Conservation (phyloP, 345 rosid species). For the Acer yangbiense region DNA sequence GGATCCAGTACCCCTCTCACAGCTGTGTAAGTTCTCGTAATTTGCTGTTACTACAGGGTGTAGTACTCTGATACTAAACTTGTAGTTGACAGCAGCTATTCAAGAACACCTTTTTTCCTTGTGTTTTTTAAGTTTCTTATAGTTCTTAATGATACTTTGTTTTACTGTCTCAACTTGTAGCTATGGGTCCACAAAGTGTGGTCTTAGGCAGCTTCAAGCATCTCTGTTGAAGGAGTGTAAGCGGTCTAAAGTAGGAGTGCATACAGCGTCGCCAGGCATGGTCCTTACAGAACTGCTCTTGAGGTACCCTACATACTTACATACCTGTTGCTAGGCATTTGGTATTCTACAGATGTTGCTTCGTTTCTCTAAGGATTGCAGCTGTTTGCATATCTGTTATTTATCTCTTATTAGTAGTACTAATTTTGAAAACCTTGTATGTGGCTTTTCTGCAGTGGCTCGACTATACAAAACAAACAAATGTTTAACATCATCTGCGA, state of each 20-base stretch:
- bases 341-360: background rate
- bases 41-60: background rate
- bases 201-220: slow-evolving; percentile 88
- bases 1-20: slow-evolving; percentile 98
- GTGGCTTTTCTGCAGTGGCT: slow-evolving; percentile 57
- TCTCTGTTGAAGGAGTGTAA: slow-evolving; percentile 82
- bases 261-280: slow-evolving; percentile 98
- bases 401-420: background rate
- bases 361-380: background rate
- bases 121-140: slow-evolving; percentile 2
- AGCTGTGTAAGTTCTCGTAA: slow-evolving; percentile 67
- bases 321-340: background rate
- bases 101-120: background rate
- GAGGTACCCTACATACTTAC: slow-evolving; percentile 46
- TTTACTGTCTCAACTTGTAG: slow-evolving; percentile 42
- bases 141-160: slow-evolving; percentile 4
- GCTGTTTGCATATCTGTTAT: background rate
- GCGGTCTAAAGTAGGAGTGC: slow-evolving; percentile 82
- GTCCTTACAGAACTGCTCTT: slow-evolving; percentile 90
- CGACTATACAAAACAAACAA: slow-evolving; percentile 71
- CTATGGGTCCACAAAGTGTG: slow-evolving; percentile 95
- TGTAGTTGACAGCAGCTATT: background rate
- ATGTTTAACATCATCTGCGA: slow-evolving; percentile 94
- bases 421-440: background rate
- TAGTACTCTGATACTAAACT: background rate